Percentiles rank a stretch among this genome's conserved stretches.
Evolutionary conservation across 164 flowering plant genomes (phyloP).

Genomic region (Dillenia suffruticosa): DNA sequence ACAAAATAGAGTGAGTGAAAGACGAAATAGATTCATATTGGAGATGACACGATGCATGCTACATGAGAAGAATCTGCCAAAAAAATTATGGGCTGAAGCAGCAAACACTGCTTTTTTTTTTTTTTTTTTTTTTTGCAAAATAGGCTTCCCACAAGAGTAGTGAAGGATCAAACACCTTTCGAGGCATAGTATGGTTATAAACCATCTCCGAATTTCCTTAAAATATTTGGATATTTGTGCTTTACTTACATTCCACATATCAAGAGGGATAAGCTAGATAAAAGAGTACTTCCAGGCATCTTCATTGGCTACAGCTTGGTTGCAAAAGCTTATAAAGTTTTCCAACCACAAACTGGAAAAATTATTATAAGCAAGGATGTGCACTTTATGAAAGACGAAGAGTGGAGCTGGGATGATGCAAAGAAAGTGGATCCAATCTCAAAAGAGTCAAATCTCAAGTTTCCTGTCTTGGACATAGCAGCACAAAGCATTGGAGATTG

Average conservation of each 20-base stretch:
- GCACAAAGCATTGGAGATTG: too few relatives aligned
- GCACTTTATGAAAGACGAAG: too few relatives aligned
- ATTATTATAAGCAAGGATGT: too few relatives aligned
- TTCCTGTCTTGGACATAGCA: too few relatives aligned
- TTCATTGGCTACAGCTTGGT: too few relatives aligned
- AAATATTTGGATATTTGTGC: conserved; percentile 5
- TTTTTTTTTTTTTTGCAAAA: conserved; percentile 1
- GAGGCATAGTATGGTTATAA: conserved; percentile 6
- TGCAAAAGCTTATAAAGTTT: too few relatives aligned
- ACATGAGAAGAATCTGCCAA: background rate
- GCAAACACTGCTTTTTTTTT: background rate
- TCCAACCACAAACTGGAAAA: too few relatives aligned
- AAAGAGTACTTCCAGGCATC: too few relatives aligned
- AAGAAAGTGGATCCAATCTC: too few relatives aligned
- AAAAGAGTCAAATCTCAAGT: too few relatives aligned
- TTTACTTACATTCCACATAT: background rate
- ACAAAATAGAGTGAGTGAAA: background rate
- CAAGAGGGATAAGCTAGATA: too few relatives aligned
- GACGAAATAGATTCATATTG: conserved; percentile 1
- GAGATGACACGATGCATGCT: conserved; percentile 2
- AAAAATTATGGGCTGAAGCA: background rate
- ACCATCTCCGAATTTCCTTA: background rate
- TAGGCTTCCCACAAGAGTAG: background rate
- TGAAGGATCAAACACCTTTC: conserved; percentile 4
- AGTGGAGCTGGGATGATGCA: too few relatives aligned